A percentile compares a stretch with the other conserved stretches of the same genome.
Evolutionary conservation across 2,329 filamentous ascomycete species (phyloP).

Genomic region (Alternaria ethzedia): DNA sequence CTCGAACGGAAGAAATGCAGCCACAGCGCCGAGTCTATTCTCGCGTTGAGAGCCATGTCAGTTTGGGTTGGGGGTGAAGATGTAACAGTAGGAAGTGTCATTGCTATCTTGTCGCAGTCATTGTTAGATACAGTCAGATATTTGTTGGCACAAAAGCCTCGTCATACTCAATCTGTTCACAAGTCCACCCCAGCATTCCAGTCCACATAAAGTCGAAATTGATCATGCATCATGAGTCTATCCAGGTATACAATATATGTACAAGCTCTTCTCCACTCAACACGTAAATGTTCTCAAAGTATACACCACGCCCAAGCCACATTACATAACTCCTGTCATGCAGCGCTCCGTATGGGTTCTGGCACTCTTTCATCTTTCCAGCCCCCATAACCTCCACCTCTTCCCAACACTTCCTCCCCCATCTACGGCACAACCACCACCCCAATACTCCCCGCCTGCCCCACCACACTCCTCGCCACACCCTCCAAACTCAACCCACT

Average conservation of each 20-base stretch:
- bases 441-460: constrained; percentile 58
- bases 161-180: neutral
- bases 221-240: neutral
- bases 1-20: neutral
- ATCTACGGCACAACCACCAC: constrained; percentile 57
- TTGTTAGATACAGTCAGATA: neutral
- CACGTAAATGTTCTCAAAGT: neutral
- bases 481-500: constrained; percentile 82
- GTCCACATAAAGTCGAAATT: neutral
- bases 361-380: neutral
- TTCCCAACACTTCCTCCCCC: neutral
- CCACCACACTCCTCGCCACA: constrained; percentile 73
- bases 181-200: neutral
- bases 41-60: too few species aligned
- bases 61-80: too few species aligned
- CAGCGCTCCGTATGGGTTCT: too few species aligned
- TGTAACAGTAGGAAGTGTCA: neutral
- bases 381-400: neutral
- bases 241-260: neutral
- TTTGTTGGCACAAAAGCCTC: neutral
- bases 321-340: neutral
- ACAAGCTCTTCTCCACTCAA: neutral
- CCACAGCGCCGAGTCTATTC: neutral
- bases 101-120: neutral
- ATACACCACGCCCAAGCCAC: neutral